Conservation (phyloP, 331 rosid genomes). For the Quercus lobata region DNA sequence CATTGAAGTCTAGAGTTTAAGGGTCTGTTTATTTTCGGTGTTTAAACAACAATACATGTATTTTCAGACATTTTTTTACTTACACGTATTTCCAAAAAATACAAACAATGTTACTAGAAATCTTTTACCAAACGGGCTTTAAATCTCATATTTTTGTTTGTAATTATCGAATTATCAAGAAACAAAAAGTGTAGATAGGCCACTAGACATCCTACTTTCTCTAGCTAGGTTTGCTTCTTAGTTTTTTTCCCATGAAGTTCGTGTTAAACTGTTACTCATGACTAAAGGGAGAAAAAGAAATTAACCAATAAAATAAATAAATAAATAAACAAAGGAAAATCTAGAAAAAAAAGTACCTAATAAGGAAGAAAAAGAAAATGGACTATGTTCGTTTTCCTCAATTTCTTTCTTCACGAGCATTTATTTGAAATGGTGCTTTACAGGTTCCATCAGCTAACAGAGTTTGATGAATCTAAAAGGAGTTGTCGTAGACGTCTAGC, state of each 20-base stretch:
- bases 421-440: not conserved
- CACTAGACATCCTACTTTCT: not conserved
- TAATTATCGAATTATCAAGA: too few relatives aligned
- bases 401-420: not conserved
- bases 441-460: constrained; percentile 76
- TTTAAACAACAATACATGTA: too few relatives aligned
- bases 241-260: not conserved
- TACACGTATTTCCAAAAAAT: too few relatives aligned
- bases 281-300: not conserved
- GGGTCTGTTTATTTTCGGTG: too few relatives aligned
- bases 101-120: too few relatives aligned
- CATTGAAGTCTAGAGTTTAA: too few relatives aligned
- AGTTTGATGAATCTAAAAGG: constrained; percentile 82
- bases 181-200: too few relatives aligned
- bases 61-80: too few relatives aligned
- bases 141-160: too few relatives aligned
- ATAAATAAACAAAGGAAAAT: too few relatives aligned
- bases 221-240: not conserved
- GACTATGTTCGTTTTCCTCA: not conserved
- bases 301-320: not conserved
- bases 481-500: constrained; percentile 93
- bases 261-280: not conserved
- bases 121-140: rapidly evolving
- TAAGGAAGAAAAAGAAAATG: not conserved
- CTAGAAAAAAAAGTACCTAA: not conserved